phyloP scores from a whole-genome alignment of 352 stramenopile species.

The Pythium guiyangense region DNA sequence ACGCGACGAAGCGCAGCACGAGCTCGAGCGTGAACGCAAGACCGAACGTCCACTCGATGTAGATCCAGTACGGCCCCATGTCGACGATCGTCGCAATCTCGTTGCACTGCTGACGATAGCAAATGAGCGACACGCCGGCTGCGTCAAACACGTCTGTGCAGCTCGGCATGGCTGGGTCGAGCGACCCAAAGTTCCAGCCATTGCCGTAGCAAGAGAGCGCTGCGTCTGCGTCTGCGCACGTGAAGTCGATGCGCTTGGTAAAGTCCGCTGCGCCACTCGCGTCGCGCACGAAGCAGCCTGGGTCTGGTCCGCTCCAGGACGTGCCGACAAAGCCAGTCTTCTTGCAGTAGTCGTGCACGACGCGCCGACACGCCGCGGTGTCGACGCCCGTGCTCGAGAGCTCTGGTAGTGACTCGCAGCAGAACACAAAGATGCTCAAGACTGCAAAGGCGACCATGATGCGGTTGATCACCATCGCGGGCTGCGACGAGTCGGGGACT shows the following conservation, averaged over 20 bases:
- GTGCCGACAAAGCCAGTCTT: conserved; percentile 19
- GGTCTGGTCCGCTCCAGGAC: conserved; percentile 15
- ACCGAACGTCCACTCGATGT: conserved; percentile 67
- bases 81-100: conserved; percentile 29
- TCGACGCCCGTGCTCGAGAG: conserved; percentile 41
- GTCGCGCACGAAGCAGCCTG: conserved; percentile 44
- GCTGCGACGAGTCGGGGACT: conserved; percentile 49
- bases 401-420: conserved; percentile 63
- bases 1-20: conserved; percentile 49
- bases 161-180: conserved; percentile 13
- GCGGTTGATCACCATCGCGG: conserved; percentile 46
- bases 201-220: conserved; percentile 37
- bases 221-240: conserved; percentile 18
- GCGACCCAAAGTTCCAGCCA: conserved; percentile 51
- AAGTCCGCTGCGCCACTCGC: conserved; percentile 28
- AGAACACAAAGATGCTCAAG: conserved; percentile 68
- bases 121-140: conserved; percentile 29
- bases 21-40: conserved; percentile 54
- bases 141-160: conserved; percentile 35
- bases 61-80: conserved; percentile 76
- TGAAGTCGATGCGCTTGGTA: conserved; percentile 32
- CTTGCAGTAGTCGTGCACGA: conserved; percentile 52
- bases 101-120: conserved; percentile 48
- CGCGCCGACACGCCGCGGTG: conserved; percentile 32
- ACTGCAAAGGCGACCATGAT: conserved; percentile 50